These are phyloP conservation scores for Aspergillus candidus DNA, from an alignment of 2,329 filamentous ascomycete species.

Conservation along the genomic window DNA sequence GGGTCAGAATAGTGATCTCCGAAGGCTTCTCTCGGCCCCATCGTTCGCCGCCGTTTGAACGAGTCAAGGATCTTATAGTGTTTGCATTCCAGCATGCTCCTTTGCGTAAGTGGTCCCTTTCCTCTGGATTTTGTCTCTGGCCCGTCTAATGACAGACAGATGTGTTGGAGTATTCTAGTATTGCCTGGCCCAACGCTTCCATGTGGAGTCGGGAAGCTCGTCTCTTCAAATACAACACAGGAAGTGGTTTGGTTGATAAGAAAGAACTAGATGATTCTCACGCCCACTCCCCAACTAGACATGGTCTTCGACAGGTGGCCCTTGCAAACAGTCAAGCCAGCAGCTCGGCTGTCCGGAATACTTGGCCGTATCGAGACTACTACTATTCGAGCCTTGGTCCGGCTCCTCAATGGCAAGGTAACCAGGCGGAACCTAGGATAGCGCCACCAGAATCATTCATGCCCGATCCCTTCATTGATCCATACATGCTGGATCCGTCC, in stretches of 20 bases:
- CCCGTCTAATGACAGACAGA: conserved; percentile 43
- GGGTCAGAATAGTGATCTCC: conserved; percentile 69
- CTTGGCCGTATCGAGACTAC: conserved; percentile 28
- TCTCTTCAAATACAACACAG: conserved; percentile 31
- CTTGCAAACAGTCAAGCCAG: conserved; percentile 17
- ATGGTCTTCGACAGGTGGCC: conserved; percentile 17
- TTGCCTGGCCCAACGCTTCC: conserved; percentile 70
- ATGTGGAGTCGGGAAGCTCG: conserved; percentile 57
- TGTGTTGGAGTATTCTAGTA: conserved; percentile 63
- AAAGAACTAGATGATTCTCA: conserved; percentile 52
- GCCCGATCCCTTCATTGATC: conserved; percentile 39
- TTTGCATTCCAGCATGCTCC: conserved; percentile 87
- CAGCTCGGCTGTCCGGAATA: conserved; percentile 17
- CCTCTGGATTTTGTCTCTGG: neutral
- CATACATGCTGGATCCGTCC: conserved; percentile 25
- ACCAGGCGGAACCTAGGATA: conserved; percentile 24
- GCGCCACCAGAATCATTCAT: conserved; percentile 23
- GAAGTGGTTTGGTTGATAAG: conserved; percentile 23
- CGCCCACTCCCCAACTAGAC: conserved; percentile 55
- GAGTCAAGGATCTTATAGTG: conserved; percentile 64
- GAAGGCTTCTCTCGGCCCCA: conserved; percentile 59
- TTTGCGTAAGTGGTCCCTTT: conserved; percentile 49
- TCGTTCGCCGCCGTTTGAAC: conserved; percentile 51
- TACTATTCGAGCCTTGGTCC: conserved; percentile 16
- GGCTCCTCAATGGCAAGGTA: conserved; percentile 20